These are phyloP conservation scores for Flammula alnicola DNA, from an alignment of 1,284 basidiomycete genomes.

Conservation along the genomic window DNA sequence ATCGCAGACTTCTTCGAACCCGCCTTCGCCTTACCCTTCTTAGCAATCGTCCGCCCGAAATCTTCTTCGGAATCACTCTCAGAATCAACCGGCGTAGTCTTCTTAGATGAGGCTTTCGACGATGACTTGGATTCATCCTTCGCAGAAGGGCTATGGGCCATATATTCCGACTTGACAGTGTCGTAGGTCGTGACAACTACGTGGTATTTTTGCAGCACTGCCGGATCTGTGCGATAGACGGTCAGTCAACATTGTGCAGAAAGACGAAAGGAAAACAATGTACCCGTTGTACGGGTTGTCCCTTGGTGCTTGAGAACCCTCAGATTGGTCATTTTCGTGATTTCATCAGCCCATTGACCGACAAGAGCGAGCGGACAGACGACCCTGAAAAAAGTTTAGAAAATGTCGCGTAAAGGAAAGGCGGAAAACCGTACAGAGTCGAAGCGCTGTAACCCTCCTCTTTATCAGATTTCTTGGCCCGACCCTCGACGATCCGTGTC, in stretches of 20 bases:
- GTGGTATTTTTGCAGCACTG: constrained; percentile 64
- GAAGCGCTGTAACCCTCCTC: constrained; percentile 71
- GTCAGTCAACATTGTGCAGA: constrained; percentile 3
- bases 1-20: constrained; percentile 66
- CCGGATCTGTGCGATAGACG: constrained; percentile 53
- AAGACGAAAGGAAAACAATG: constrained; percentile 19
- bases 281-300: constrained; percentile 68
- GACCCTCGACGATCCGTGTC: constrained; percentile 80
- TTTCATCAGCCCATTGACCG: constrained; percentile 91
- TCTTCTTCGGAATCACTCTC: constrained; percentile 44
- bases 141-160: constrained; percentile 46
- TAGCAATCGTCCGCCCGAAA: constrained; percentile 40
- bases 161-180: constrained; percentile 77
- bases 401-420: constrained; percentile 2
- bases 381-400: constrained; percentile 54
- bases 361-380: constrained; percentile 86
- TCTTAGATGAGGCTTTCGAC: constrained; percentile 28
- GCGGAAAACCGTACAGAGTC: constrained; percentile 65
- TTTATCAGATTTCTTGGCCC: constrained; percentile 69
- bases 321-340: constrained; percentile 76
- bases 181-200: constrained; percentile 88
- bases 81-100: constrained; percentile 38
- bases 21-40: constrained; percentile 44
- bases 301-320: constrained; percentile 87
- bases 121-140: constrained; percentile 56